Conservation (phyloP, 345 rosid species). For the Boechera stricta region DNA sequence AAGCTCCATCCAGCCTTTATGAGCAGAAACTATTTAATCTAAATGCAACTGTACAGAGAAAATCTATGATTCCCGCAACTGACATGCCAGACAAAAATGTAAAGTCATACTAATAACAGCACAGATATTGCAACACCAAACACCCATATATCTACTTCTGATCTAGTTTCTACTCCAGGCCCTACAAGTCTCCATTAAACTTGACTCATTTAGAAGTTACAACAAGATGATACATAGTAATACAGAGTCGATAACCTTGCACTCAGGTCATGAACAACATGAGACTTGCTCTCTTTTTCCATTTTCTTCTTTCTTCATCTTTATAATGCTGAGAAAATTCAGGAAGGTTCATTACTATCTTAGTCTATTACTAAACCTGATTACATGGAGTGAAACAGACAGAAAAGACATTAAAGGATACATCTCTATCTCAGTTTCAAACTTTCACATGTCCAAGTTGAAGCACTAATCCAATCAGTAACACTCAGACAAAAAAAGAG, state of each 20-base stretch:
- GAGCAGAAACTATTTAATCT: conserved; percentile 8
- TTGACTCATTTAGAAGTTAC: neutral
- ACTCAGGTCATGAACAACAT: conserved; percentile 52
- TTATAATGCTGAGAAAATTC: conserved; percentile 56
- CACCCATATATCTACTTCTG: neutral
- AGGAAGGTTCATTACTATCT: conserved; percentile 44
- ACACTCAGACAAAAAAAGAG: neutral
- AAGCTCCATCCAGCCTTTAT: conserved; percentile 17
- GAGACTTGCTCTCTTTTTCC: conserved; percentile 50
- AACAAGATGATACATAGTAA: neutral
- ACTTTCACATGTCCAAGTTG: neutral
- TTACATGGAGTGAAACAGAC: neutral
- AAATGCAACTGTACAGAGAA: conserved; percentile 16
- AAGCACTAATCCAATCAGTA: conserved; percentile 9
- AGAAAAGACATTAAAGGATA: neutral
- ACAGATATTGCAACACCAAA: neutral
- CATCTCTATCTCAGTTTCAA: neutral
- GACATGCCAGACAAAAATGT: neutral
- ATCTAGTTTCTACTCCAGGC: conserved; percentile 1
- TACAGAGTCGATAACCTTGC: conserved; percentile 40
- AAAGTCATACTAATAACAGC: neutral
- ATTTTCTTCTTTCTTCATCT: conserved; percentile 50
- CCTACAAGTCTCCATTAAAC: conserved; percentile 4
- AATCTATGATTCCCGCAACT: conserved; percentile 14
- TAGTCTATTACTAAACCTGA: conserved; percentile 20